Evolutionary conservation across 148 eudicot species (phyloP), one percentile per base, ranked within the genome.

Genomic region (Silene uniflora): DNA sequence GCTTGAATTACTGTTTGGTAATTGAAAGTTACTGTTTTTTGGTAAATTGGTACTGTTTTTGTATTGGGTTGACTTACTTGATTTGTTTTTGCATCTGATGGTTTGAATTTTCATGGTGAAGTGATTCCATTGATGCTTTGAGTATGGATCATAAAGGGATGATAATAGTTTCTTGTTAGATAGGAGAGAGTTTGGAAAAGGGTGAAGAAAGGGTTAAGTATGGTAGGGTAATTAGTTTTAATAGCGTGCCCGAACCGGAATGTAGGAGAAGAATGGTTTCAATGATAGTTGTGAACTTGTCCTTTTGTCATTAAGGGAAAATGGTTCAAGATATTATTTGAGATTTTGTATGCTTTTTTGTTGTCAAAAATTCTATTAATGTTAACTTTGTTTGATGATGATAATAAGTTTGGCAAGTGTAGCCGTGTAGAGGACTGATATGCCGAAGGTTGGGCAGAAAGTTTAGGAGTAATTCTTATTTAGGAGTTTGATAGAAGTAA

Each of bases 101-200:
- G 69, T 35, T 66, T 62, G 49, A 29, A 35, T 32, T 32, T 17
- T 66, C 69, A 66, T 66, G 69, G 35, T 66, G 22, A 66, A 66
- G 47, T 35, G 49, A 39, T 66, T 18, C 56, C 9, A 52, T 52
- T 52, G 56, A 12, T 52, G 17, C 56, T 52, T 52, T 52, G 56
- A 49, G 55, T 49, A 10, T 49, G 13, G 55, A 49, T 49, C 16
- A 12, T 49, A 49, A 49, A 49, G 55, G 22, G 16, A 7, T 64
- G 1, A 11, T 17, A 21, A 32, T 35, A 9, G 47, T 66, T 66
- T 44, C 47, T 39, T 66, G 49, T 35, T 18, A 35, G 8, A 17
- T 35, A 2, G 47, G 47, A 18, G 69, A 66, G 47, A 66, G 49
- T 17, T 4, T 21, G 21, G 47, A 35, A 29, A 17, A 32, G 47